Percentiles rank a stretch among this genome's conserved stretches.
These are phyloP conservation scores for Epicoccum sorghinum DNA, from an alignment of 2,329 filamentous ascomycete genomes.

Conservation along the genomic window DNA sequence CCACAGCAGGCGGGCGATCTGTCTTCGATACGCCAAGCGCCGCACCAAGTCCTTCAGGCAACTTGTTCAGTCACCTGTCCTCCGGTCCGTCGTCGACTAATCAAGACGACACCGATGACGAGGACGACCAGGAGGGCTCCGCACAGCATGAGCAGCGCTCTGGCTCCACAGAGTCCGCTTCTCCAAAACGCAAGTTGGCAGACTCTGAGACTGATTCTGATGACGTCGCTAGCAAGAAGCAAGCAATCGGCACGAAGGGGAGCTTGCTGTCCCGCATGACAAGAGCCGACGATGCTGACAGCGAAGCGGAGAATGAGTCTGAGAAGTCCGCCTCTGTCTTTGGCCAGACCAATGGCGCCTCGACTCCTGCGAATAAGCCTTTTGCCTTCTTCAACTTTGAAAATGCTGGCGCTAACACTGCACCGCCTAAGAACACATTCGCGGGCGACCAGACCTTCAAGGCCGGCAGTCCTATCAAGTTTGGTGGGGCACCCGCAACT, in stretches of 20 bases:
- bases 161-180: constrained; percentile 24
- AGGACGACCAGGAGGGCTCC: constrained; percentile 22
- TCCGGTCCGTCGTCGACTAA: constrained; percentile 40
- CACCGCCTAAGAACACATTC: constrained; percentile 37
- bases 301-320: constrained; percentile 34
- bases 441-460: constrained; percentile 48
- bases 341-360: constrained; percentile 31
- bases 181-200: constrained; percentile 32
- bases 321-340: constrained; percentile 20
- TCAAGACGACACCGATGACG: constrained; percentile 37
- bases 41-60: constrained; percentile 29
- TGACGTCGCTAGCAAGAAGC: constrained; percentile 31
- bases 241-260: constrained; percentile 21
- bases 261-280: constrained; percentile 41
- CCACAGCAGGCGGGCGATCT: constrained; percentile 35
- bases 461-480: constrained; percentile 44
- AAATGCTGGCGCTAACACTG: constrained; percentile 35
- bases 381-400: constrained; percentile 40
- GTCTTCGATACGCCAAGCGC: constrained; percentile 38
- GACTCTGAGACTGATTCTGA: constrained; percentile 36
- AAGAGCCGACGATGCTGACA: constrained; percentile 23
- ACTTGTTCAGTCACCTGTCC: constrained; percentile 45
- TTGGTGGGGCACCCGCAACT: constrained; percentile 29
- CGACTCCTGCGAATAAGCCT: constrained; percentile 34
- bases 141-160: constrained; percentile 15